phyloP scores from a whole-genome alignment of 1,284 basidiomycete genomes.

The Ustilago shanxiensis region DNA sequence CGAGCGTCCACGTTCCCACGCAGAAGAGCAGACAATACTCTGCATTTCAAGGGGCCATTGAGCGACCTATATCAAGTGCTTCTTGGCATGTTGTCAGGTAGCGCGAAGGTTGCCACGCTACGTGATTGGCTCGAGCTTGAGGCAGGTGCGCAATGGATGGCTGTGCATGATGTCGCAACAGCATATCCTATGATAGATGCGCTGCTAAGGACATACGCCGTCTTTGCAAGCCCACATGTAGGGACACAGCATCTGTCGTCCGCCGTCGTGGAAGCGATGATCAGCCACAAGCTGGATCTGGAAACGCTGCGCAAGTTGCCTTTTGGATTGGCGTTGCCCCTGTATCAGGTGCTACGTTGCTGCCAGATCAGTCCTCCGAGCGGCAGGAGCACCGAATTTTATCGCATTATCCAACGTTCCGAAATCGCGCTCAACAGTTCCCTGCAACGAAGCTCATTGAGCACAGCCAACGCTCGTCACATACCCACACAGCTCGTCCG shows the following conservation, averaged over 20 bases:
- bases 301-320: constrained; percentile 75
- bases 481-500: constrained; percentile 21
- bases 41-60: constrained; percentile 3
- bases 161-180: not conserved
- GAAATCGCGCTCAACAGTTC: constrained; percentile 75
- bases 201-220: constrained; percentile 12
- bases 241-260: constrained; percentile 2
- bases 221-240: constrained; percentile 9
- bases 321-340: constrained; percentile 81
- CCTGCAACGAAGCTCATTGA: constrained; percentile 14
- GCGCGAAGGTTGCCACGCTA: constrained; percentile 1
- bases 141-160: not conserved
- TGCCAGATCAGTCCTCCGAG: constrained; percentile 82
- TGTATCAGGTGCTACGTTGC: constrained; percentile 83
- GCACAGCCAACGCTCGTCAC: constrained; percentile 14
- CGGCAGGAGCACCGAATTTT: constrained; percentile 80
- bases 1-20: not conserved
- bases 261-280: constrained; percentile 76
- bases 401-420: constrained; percentile 81
- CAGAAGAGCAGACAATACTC: not conserved
- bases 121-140: constrained; percentile 15
- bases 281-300: constrained; percentile 73
- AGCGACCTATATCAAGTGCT: constrained; percentile 22
- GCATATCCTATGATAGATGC: constrained; percentile 27
- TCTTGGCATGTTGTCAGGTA: constrained; percentile 6